Evolutionary conservation across 1,139 yeast genomes (phyloP).

Genomic region (Tardiomyces depauwii): DNA sequence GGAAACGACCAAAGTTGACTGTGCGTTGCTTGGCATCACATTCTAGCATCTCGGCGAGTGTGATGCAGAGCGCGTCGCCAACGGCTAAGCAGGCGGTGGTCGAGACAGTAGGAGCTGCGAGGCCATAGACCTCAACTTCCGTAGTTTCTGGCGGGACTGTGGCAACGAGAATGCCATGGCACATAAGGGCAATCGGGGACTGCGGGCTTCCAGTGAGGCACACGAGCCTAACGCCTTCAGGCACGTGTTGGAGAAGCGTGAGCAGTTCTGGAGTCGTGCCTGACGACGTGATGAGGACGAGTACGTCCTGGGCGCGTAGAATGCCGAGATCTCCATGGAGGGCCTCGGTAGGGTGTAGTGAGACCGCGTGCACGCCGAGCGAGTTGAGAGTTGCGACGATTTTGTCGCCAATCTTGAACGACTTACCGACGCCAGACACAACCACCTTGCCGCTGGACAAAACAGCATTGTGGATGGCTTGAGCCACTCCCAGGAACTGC

Average conservation of each 20-base stretch:
- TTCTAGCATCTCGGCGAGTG: slow-evolving; percentile 58
- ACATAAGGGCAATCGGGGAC: slow-evolving; percentile 35
- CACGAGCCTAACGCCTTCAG: slow-evolving; percentile 42
- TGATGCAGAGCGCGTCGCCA: slow-evolving; percentile 70
- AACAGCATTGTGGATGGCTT: slow-evolving; percentile 39
- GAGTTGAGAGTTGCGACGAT: slow-evolving; percentile 76
- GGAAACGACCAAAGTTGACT: slow-evolving; percentile 52
- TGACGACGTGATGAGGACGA: slow-evolving; percentile 64
- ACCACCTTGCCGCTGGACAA: slow-evolving; percentile 55
- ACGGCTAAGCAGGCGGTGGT: slow-evolving; percentile 67
- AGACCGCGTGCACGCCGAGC: slow-evolving; percentile 54
- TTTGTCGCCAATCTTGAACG: slow-evolving; percentile 67
- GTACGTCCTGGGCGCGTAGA: slow-evolving; percentile 47
- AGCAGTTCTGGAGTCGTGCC: slow-evolving; percentile 77
- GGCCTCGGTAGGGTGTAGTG: slow-evolving; percentile 78
- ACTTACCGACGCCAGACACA: slow-evolving; percentile 75
- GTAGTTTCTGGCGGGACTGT: slow-evolving; percentile 46
- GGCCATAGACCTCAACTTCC: slow-evolving; percentile 62
- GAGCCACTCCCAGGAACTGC: slow-evolving; percentile 41
- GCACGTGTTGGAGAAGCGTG: slow-evolving; percentile 47
- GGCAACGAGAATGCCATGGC: slow-evolving; percentile 49
- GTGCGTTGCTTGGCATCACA: slow-evolving; percentile 43
- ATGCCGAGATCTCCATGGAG: slow-evolving; percentile 84
- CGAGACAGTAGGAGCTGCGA: slow-evolving; percentile 82
- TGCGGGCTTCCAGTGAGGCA: slow-evolving; percentile 43